phyloP scores from a whole-genome alignment of 202 grass and related monocot species.

The Setaria viridis region DNA sequence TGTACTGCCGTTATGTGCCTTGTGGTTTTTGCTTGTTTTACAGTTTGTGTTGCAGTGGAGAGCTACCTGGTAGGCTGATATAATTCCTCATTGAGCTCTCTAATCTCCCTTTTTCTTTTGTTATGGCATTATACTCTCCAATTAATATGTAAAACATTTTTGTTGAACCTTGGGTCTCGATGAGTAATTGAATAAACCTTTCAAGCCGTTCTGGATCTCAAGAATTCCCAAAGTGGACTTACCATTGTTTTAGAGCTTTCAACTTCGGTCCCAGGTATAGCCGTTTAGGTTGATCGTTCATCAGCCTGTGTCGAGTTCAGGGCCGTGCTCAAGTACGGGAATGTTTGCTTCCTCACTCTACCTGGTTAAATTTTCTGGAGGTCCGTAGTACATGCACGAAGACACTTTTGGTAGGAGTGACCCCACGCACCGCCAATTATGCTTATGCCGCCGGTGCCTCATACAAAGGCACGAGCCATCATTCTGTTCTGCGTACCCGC shows the following conservation, averaged over 20 bases:
- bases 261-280: neutral
- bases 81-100: neutral
- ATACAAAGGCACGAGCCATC: slow-evolving; percentile 34
- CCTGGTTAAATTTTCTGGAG: neutral
- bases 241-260: neutral
- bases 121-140: neutral
- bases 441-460: neutral
- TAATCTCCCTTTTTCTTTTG: neutral
- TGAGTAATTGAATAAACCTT: neutral
- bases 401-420: neutral
- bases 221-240: neutral
- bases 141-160: neutral
- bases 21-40: neutral
- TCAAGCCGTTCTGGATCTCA: neutral
- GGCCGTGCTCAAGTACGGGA: neutral
- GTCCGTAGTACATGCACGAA: neutral
- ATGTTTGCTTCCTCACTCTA: neutral
- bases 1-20: neutral
- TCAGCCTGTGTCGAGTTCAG: neutral
- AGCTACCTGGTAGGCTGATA: neutral
- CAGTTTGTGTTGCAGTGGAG: neutral
- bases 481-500: slow-evolving; percentile 10
- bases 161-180: neutral
- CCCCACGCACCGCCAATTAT: slow-evolving; percentile 15
- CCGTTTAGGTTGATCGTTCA: neutral